A percentile compares a stretch with the other conserved stretches of the same genome.
phyloP scores from a whole-genome alignment of 164 flowering plant species.

The Echeveria elegans region DNA sequence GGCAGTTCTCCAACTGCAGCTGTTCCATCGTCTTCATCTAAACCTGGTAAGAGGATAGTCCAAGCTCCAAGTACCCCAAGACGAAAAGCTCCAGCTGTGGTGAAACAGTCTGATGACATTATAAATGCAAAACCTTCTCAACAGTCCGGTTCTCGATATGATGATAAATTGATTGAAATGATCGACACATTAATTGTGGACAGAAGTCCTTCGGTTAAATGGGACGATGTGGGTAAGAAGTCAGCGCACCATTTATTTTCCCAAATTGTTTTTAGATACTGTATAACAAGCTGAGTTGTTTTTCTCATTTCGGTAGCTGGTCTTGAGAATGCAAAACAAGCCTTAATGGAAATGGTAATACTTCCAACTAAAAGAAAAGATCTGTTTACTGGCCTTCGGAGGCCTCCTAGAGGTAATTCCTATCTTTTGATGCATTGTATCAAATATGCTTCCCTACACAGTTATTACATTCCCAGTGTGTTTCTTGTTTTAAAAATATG shows the following conservation, averaged over 20 bases:
- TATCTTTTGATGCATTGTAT: neutral
- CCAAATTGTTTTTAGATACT: neutral
- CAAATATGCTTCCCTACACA: too few relatives aligned
- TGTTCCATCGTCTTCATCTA: slow-evolving; percentile 24
- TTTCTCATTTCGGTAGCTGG: slow-evolving; percentile 52
- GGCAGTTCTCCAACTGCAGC: slow-evolving; percentile 24
- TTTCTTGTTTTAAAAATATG: slow-evolving; percentile 11
- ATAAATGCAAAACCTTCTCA: slow-evolving; percentile 33
- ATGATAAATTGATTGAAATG: slow-evolving; percentile 82
- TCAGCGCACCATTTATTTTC: neutral
- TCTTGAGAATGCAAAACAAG: slow-evolving; percentile 89
- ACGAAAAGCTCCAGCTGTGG: slow-evolving; percentile 16
- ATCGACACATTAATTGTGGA: slow-evolving; percentile 82
- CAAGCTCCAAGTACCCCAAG: slow-evolving; percentile 22
- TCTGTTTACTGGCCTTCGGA: slow-evolving; percentile 88
- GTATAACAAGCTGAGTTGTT: too few relatives aligned
- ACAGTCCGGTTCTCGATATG: slow-evolving; percentile 38
- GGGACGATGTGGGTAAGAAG: slow-evolving; percentile 92
- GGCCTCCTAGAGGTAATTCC: slow-evolving; percentile 74
- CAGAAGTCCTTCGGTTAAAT: slow-evolving; percentile 91
- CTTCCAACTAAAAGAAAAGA: slow-evolving; percentile 92
- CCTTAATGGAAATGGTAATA: slow-evolving; percentile 94
- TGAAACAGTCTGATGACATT: slow-evolving; percentile 24
- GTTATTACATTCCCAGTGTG: too few relatives aligned
- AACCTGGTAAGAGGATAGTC: slow-evolving; percentile 19